Percentiles rank a stretch among this genome's conserved stretches.
Conservation (phyloP, 1,284 basidiomycete species). For the Stereum hirsutum region DNA sequence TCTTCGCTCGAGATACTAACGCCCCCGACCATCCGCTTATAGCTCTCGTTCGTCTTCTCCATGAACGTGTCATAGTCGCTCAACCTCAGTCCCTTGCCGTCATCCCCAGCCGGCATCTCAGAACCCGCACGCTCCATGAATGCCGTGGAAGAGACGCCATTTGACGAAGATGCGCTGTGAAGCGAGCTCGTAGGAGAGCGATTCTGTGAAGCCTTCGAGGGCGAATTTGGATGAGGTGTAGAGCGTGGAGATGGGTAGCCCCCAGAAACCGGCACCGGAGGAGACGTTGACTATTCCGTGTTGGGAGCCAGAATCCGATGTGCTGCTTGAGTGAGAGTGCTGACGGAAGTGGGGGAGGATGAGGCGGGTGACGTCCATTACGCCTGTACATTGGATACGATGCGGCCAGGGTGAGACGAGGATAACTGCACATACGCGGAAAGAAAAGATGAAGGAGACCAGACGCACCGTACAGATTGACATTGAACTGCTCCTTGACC, state of each 20-base stretch:
- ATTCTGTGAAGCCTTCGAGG: neutral
- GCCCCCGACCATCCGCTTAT: neutral
- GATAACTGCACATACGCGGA: neutral
- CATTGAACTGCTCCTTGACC: neutral
- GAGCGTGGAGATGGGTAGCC: neutral
- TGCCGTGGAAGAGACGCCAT: neutral
- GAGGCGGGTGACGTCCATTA: neutral
- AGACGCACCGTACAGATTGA: neutral
- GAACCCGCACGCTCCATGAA: neutral
- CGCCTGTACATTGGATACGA: neutral
- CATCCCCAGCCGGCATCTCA: too few species aligned
- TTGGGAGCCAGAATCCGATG: too few species aligned
- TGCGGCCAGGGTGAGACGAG: neutral
- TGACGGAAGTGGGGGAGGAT: neutral
- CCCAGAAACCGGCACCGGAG: neutral
- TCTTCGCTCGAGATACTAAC: too few species aligned
- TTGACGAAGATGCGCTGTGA: neutral
- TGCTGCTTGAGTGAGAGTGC: too few species aligned
- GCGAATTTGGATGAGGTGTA: neutral
- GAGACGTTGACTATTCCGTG: neutral
- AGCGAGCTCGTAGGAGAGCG: neutral
- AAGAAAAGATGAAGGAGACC: too few species aligned
- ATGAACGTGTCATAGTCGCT: neutral
- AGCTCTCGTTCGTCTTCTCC: neutral
- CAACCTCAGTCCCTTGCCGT: too few species aligned